Percentiles rank a stretch among this genome's conserved stretches.
phyloP scores from a whole-genome alignment of 495 filamentous ascomycete species.

The Hyaloscypha bicolor region DNA sequence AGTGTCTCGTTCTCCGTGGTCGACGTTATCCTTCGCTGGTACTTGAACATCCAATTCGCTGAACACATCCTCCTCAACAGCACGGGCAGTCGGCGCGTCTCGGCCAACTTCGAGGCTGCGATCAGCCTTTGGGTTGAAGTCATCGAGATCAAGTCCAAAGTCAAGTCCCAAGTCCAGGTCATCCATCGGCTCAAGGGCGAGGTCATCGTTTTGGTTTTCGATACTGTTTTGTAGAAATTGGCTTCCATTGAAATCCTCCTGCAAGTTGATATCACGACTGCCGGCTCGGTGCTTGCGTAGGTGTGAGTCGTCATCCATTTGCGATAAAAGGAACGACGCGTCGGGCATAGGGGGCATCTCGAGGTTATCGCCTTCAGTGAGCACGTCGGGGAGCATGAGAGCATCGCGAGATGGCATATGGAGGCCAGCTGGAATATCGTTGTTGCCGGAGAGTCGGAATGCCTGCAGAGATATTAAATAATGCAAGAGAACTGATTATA shows the following conservation, averaged over 20 bases:
- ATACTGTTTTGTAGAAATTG: slow-evolving; percentile 69
- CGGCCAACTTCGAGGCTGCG: slow-evolving; percentile 84
- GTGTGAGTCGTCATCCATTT: slow-evolving; percentile 56
- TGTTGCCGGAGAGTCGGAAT: slow-evolving; percentile 77
- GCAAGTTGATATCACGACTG: slow-evolving; percentile 65
- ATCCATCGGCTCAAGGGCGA: slow-evolving; percentile 51
- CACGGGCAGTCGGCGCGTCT: slow-evolving; percentile 68
- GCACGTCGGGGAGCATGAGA: slow-evolving; percentile 80
- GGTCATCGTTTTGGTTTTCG: slow-evolving; percentile 46
- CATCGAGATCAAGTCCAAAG: slow-evolving; percentile 58
- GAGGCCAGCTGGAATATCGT: slow-evolving; percentile 71
- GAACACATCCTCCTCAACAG: slow-evolving; percentile 71
- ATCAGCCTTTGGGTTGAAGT: slow-evolving; percentile 41
- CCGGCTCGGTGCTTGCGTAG: slow-evolving; percentile 60
- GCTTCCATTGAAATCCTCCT: slow-evolving; percentile 61
- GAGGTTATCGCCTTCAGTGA: slow-evolving; percentile 88
- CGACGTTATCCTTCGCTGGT: slow-evolving; percentile 40
- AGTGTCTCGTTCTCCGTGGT: slow-evolving; percentile 42
- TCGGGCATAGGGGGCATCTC: slow-evolving; percentile 66
- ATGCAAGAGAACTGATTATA: slow-evolving; percentile 6
- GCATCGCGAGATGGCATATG: slow-evolving; percentile 66
- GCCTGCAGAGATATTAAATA: slow-evolving; percentile 49
- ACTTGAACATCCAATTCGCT: slow-evolving; percentile 57
- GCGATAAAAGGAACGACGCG: slow-evolving; percentile 71
- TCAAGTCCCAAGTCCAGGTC: slow-evolving; percentile 61